Base-by-base conservation (phyloP, 192 early-diverging fungal genomes). In the Rhizophagus prolifer region DNA sequence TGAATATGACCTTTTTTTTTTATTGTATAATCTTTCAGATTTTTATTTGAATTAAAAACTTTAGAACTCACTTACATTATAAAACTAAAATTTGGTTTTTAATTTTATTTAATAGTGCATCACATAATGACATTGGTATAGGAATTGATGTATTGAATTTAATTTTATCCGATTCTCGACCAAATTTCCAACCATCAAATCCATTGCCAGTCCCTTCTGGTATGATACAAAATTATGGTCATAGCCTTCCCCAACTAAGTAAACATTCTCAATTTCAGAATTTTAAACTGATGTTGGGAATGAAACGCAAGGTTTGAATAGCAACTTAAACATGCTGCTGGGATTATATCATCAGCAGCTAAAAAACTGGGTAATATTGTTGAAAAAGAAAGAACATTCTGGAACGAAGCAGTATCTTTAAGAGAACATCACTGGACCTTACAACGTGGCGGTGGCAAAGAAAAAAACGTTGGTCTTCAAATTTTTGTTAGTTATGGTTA, bases 401-500 rank as follows among this genome's bases (percentile, higher is more conserved):
- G 75, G 75, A 68, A 34, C 26, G 65, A 76, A 76, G 65, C 65
- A 19, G 50, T 76, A 69, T 76, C 66, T 2, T 68, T 76, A 58
- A 23, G 75, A 14, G 31, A 69, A 23, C 58, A 68, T 26, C 58
- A 76, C 59, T 76, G 75, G 75, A 68, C 65, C 26, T 41, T 76
- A 14, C 16, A 7, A 19, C 31, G 64, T 46, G 30, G 50, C 21
- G 30, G 50, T 21, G 41, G 60, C n/a, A 60, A 74, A 74, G 31
- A 74, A 62, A 60, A 36, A 31, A 59, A 62, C 62, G 25, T 31
- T 9, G 59, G 72, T 25, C 36, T 62, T 10, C 74, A 76, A 21
- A 58, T 76, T 65, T 76, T 68, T 69, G 75, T 76, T 36, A 12
- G 66, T 59, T 76, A 76, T 68, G 75, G 75, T 10, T 76, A 76